A percentile compares a stretch with the other conserved stretches of the same genome.
These are phyloP conservation scores for Zygotorulaspora danielsina DNA, from an alignment of 805 yeast genomes.

Conservation along the genomic window DNA sequence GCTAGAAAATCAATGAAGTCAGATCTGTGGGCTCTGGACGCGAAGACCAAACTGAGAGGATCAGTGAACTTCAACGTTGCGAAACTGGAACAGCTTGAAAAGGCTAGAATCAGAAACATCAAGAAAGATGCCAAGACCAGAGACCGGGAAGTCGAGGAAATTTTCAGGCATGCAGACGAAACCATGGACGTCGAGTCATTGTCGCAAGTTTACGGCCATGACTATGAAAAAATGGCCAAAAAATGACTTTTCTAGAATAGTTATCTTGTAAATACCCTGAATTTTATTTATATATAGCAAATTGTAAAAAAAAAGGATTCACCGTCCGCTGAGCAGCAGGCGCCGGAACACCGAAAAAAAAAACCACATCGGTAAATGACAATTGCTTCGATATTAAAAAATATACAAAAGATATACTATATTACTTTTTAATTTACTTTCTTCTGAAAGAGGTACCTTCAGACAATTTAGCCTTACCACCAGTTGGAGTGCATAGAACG, in stretches of 20 bases:
- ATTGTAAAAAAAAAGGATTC: neutral
- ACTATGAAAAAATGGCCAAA: constrained; percentile 13
- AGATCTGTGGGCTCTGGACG: constrained; percentile 79
- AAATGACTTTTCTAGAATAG: neutral
- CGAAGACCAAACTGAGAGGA: constrained; percentile 46
- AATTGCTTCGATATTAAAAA: constrained; percentile 12
- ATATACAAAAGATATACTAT: constrained; percentile 10
- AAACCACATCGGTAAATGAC: constrained; percentile 7
- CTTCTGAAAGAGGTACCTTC: constrained; percentile 99
- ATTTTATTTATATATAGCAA: neutral
- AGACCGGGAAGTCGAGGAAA: constrained; percentile 19
- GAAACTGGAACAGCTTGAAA: constrained; percentile 27
- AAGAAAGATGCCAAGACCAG: constrained; percentile 19
- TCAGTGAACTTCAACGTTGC: constrained; percentile 25
- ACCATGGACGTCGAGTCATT: constrained; percentile 10
- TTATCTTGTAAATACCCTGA: neutral
- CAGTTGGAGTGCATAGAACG: constrained; percentile 97
- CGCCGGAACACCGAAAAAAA: too few relatives aligned
- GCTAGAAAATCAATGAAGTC: constrained; percentile 83
- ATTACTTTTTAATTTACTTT: constrained; percentile 55
- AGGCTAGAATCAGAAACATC: constrained; percentile 21
- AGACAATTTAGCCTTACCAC: constrained; percentile 99
- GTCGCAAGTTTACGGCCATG: constrained; percentile 19
- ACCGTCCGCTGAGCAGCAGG: too few relatives aligned
- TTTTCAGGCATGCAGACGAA: constrained; percentile 13